Evolutionary conservation across 2,329 filamentous ascomycete genomes (phyloP).

Genomic region (Fusarium pilosicola): DNA sequence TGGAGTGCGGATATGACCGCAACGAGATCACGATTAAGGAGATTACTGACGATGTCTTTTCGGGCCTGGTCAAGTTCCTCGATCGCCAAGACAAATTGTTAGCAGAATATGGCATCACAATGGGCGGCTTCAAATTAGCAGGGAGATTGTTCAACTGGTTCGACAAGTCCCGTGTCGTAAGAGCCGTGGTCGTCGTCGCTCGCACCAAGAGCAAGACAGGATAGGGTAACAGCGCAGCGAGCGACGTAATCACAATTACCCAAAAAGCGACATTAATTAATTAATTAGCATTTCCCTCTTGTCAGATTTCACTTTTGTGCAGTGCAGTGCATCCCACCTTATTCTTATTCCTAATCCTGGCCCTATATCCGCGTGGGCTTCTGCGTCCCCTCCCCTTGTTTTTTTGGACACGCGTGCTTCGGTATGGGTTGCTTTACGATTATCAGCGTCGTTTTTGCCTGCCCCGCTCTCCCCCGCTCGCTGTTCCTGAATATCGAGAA

Average conservation of each 20-base stretch:
- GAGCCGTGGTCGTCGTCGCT: conserved; percentile 50
- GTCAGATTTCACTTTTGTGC: neutral
- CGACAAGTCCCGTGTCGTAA: conserved; percentile 47
- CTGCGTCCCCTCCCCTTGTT: neutral
- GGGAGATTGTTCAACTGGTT: conserved; percentile 54
- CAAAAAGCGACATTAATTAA: neutral
- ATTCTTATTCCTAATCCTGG: conserved; percentile 3
- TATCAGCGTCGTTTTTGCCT: neutral
- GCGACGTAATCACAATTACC: neutral
- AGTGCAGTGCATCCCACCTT: neutral
- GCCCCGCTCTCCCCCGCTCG: neutral
- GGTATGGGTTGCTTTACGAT: neutral
- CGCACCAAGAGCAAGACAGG: conserved; percentile 34
- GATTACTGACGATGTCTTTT: conserved; percentile 64
- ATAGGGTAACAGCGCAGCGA: neutral
- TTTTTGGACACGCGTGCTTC: neutral
- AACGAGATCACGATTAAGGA: conserved; percentile 57
- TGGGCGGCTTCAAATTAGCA: conserved; percentile 51
- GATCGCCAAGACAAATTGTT: conserved; percentile 47
- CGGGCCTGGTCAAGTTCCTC: conserved; percentile 58
- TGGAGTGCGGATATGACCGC: conserved; percentile 58
- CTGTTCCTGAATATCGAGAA: conserved; percentile 2
- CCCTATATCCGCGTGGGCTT: conserved; percentile 18
- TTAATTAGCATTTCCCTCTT: neutral
- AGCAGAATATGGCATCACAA: conserved; percentile 49